These are phyloP conservation scores for Microthlaspi erraticum DNA, from an alignment of 345 rosid genomes.

Conservation along the genomic window DNA sequence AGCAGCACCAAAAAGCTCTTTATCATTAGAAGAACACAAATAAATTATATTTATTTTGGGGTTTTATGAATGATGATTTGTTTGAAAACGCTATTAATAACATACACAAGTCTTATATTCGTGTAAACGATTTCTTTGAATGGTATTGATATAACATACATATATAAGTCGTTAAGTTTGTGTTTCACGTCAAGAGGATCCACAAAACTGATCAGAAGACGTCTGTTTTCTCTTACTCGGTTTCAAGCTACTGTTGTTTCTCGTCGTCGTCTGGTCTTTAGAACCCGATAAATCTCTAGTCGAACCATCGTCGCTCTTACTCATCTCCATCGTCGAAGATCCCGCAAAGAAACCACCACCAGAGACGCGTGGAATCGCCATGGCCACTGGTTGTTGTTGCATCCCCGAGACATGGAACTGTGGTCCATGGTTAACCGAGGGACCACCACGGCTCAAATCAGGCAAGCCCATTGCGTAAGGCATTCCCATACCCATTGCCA, in stretches of 20 bases:
- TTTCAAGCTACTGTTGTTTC: constrained; percentile 42
- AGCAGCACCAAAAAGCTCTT: not conserved
- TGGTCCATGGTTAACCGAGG: constrained; percentile 57
- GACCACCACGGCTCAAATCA: constrained; percentile 52
- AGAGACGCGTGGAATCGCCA: constrained; percentile 56
- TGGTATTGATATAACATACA: constrained; percentile 8
- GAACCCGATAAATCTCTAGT: constrained; percentile 40
- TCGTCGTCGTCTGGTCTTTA: constrained; percentile 52
- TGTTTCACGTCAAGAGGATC: constrained; percentile 34
- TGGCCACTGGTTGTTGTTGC: constrained; percentile 52
- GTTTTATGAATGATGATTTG: not conserved
- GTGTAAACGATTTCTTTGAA: too few species aligned
- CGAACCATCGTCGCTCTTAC: constrained; percentile 37
- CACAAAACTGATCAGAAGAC: constrained; percentile 55
- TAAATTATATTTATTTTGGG: not conserved
- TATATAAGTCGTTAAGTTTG: not conserved
- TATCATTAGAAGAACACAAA: not conserved
- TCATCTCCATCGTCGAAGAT: constrained; percentile 52
- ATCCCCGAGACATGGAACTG: constrained; percentile 59
- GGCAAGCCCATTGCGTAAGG: constrained; percentile 70
- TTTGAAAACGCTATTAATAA: constrained; percentile 8
- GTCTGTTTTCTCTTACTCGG: constrained; percentile 44
- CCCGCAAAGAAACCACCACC: constrained; percentile 47
- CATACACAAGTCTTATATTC: not conserved
- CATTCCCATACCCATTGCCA: constrained; percentile 80